phyloP scores from a whole-genome alignment of 2,329 filamentous ascomycete genomes.

The Exophiala sp. region DNA sequence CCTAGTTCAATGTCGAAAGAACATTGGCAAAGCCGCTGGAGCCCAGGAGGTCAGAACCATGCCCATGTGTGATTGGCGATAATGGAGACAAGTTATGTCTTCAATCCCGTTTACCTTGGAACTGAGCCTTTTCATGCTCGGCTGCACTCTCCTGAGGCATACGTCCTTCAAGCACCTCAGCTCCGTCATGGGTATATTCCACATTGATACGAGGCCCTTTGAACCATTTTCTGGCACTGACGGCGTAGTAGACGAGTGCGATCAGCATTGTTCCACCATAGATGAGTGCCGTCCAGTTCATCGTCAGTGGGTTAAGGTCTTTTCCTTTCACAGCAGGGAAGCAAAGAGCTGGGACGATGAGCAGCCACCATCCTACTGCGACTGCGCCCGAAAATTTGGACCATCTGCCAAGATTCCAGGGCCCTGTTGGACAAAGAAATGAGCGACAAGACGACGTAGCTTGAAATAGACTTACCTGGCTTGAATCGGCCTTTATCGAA shows the following conservation, averaged over 20 bases:
- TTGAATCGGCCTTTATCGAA: conserved; percentile 29
- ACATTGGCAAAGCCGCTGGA: no score
- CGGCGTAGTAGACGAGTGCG: conserved; percentile 31
- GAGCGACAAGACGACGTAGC: neutral
- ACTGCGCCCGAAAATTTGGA: conserved; percentile 31
- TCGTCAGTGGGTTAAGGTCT: conserved; percentile 30
- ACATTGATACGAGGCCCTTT: conserved; percentile 34
- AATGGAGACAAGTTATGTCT: neutral
- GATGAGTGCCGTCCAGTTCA: conserved; percentile 35
- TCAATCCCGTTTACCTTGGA: neutral
- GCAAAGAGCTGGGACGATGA: conserved; percentile 33
- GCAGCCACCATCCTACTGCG: conserved; percentile 30
- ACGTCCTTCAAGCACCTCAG: conserved; percentile 10
- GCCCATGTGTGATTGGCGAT: neutral
- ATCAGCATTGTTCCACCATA: conserved; percentile 33
- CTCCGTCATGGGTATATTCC: conserved; percentile 11
- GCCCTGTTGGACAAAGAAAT: conserved; percentile 18
- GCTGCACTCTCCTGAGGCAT: conserved; percentile 1
- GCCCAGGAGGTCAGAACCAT: no score
- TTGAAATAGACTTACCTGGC: conserved; percentile 22
- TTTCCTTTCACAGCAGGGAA: conserved; percentile 32
- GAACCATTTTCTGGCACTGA: conserved; percentile 35
- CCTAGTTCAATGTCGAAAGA: no score
- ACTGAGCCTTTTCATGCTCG: conserved; percentile 2
- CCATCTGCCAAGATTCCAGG: conserved; percentile 34